phyloP scores from a whole-genome alignment of 352 stramenopile species.

The Phytophthora quininea region DNA sequence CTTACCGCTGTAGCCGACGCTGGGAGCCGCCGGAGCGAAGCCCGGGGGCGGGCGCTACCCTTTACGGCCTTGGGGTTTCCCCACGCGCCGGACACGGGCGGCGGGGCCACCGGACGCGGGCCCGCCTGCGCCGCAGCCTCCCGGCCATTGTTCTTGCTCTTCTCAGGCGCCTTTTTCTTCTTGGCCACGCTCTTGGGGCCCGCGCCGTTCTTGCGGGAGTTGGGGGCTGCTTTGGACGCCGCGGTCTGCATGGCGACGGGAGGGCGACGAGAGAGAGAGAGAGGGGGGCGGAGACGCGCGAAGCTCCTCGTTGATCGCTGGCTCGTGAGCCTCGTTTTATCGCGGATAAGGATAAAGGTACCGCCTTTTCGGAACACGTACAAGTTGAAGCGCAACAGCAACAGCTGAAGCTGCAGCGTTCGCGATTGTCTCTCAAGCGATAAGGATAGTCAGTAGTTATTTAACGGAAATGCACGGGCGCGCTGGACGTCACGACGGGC shows the following conservation, averaged over 20 bases:
- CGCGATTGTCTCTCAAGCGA: background rate
- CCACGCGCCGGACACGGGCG: constrained; percentile 47
- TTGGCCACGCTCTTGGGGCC: constrained; percentile 39
- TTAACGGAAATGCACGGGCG: constrained; percentile 51
- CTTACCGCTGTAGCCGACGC: constrained; percentile 55
- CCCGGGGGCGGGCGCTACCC: constrained; percentile 35
- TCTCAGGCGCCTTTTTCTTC: constrained; percentile 46
- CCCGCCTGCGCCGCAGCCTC: constrained; percentile 13
- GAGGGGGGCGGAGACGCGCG: constrained; percentile 1
- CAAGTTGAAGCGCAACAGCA: background rate
- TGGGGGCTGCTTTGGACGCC: constrained; percentile 14
- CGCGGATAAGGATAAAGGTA: no score
- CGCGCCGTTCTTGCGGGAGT: constrained; percentile 29
- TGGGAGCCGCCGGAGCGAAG: constrained; percentile 26
- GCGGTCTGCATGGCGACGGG: constrained; percentile 30
- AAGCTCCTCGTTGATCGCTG: constrained; percentile 4
- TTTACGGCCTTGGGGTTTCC: constrained; percentile 26
- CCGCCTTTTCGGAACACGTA: no score
- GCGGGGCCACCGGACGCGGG: constrained; percentile 29
- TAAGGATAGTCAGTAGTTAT: background rate
- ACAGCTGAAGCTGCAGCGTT: no score
- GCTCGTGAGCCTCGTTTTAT: constrained; percentile 31
- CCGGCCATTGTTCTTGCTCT: constrained; percentile 29
- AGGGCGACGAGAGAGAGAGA: background rate
- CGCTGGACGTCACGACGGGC: constrained; percentile 37